Base-by-base conservation (phyloP, 1,284 basidiomycete species). In the Agaricales sp. region DNA sequence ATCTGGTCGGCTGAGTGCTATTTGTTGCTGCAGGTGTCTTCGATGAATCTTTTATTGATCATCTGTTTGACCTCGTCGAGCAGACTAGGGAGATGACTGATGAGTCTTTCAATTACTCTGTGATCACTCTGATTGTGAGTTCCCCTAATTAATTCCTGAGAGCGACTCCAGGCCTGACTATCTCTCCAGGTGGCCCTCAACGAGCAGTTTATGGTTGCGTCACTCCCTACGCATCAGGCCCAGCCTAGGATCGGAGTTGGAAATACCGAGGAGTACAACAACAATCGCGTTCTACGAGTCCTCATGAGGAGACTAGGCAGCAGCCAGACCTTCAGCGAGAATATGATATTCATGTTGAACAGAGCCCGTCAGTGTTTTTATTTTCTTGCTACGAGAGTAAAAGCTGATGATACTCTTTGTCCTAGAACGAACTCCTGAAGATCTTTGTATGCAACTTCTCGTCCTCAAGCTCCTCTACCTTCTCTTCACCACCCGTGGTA, bases 321-420 rank as follows among this genome's bases (percentile, higher is more conserved):
- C 11, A 90, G 83, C 65, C 92, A 92, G 69, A 97, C 95, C 0
- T 97, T 99, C 64, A 93, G 93, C 13, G 93, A 95, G 68, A 99
- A 98, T 60, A 80, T 99, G 73, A 97, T 99, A 54, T 99, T 97
- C 64, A 99, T 99, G 87, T 73, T 99, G 39, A 99, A 99, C 61
- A 82, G 95, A 52, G 89, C 93, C 43, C 75, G 91, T 92, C 59
- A 59, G 87, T 77, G 21, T 16, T 37, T 35, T 16, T 20, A 47
- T 14, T 23, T 22, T 6, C 30, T 30, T 18, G 18, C 18, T 12
- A n/a, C 48, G 30, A 12, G 8, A 23, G 16, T 16, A 14, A 47
- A 16, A 22, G 11, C 26, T 11, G 14, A 25, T 18, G 39, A 22
- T 23, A 46, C 43, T 24, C 24, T n/a, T 6, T 6, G 16, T 16